Evolutionary conservation across 495 filamentous ascomycete genomes (phyloP).

Genomic region (Lentithecium fluviatile): DNA sequence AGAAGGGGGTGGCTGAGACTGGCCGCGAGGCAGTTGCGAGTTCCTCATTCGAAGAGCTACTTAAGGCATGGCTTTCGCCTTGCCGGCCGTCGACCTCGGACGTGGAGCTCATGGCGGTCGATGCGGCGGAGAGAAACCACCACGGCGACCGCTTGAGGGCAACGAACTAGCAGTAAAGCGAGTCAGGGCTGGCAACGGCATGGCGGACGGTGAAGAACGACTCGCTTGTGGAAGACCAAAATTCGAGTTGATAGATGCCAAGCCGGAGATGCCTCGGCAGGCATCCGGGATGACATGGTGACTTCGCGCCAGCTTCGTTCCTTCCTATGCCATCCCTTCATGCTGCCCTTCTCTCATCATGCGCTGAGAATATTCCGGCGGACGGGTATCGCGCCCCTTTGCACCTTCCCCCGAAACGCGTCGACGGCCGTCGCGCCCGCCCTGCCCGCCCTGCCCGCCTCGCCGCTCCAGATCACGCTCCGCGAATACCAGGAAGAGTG

Average conservation of each 20-base stretch:
- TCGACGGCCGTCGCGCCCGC: conserved; percentile 4
- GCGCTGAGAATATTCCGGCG: conserved; percentile 20
- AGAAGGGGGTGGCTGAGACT: background rate
- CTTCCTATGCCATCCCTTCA: conserved; percentile 12
- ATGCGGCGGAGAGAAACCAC: too few species aligned
- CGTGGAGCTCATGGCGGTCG: too few species aligned
- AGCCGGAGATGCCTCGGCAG: conserved; percentile 21
- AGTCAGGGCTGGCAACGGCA: too few species aligned
- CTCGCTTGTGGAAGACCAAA: too few species aligned
- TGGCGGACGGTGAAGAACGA: too few species aligned
- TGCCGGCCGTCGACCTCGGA: background rate
- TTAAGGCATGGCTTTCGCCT: background rate
- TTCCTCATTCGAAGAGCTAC: background rate
- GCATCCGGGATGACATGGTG: background rate
- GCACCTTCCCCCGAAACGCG: conserved; percentile 4
- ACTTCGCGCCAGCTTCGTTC: conserved; percentile 1
- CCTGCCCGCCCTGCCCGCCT: background rate
- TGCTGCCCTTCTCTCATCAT: conserved; percentile 30
- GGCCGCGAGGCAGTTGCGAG: background rate
- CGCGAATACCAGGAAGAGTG: conserved; percentile 53
- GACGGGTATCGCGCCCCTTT: background rate
- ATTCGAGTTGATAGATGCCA: conserved; percentile 3
- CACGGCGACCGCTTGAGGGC: too few species aligned
- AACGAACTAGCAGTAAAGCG: too few species aligned
- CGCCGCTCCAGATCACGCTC: conserved; percentile 38